Evolutionary conservation across 176 grass and related monocot genomes (phyloP), one percentile per base, ranked within the genome.

Genomic region (Phragmites australis): DNA sequence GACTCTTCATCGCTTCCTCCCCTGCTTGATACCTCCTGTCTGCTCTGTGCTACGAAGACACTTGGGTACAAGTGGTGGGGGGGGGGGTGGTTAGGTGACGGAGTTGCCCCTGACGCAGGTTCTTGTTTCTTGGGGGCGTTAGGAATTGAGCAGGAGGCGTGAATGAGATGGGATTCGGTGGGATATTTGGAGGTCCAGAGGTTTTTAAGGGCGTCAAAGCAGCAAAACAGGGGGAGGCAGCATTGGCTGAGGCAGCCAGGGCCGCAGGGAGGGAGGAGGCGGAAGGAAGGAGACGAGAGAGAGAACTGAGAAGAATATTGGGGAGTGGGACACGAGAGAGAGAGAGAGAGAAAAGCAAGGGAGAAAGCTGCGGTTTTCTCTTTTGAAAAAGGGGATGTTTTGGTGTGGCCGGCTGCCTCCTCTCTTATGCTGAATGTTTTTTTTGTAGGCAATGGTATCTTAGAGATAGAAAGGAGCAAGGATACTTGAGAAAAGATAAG

Each of bases 1-100:
- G 46, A 29, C 80, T 87, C 84, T 87, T 81, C 85, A 91, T 91
- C 50, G 74, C 61, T 6, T 34, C n/a, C 52, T 16, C 75, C 75
- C 65, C 32, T 46, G 25, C 44, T 59, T n/a, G 51, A 25, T 32
- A 32, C 49, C 11, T 34, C 3, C n/a, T 30, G 54, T 17, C 22
- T 39, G 21, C 21, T 40, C 25, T 8, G 44, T 7, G 23, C 15
- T 52, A 37, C 31, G 84, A 46, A 57, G 49, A 42, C 32, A 54
- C 61, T 65, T 37, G 62, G 49, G 61, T 8, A 79, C 46, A 52
- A 52, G 45, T 40, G 50, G 39, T 23, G 25, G 57, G 39, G 31
- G 25, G 57, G 41, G 66, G 30, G 15, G 78, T 12, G 52, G 76
- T 75, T 87, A 81, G 67, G 68, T 45, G 23, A 66, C 61, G 77